Evolutionary conservation across 257 asterid genomes (phyloP).

Genomic region (Solanum piurae): DNA sequence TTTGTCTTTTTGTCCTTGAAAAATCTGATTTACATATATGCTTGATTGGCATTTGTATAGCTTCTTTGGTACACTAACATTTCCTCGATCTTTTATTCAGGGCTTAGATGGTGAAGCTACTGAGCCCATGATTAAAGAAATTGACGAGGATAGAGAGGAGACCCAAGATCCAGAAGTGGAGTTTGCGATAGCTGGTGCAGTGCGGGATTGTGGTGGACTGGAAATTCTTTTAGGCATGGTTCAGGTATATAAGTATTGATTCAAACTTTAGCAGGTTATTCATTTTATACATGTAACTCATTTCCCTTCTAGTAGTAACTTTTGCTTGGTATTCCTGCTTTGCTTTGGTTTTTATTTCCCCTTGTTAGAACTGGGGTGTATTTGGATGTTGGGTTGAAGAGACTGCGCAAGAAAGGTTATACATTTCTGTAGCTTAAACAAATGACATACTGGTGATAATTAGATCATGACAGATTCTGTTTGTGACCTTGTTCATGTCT

Average conservation of each 20-base stretch:
- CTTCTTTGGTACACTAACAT: constrained; percentile 9
- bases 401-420: not conserved
- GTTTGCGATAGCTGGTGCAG: constrained; percentile 93
- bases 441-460: not conserved
- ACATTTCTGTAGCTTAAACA: not conserved
- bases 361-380: not conserved
- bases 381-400: not conserved
- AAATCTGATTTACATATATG: not conserved
- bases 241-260: constrained; percentile 51
- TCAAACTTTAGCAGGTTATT: not conserved
- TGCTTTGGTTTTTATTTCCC: not conserved
- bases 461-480: not conserved
- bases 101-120: constrained; percentile 99
- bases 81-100: constrained; percentile 26
- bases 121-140: constrained; percentile 98
- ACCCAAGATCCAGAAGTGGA: constrained; percentile 99
- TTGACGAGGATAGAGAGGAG: constrained; percentile 98
- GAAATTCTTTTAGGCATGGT: constrained; percentile 84
- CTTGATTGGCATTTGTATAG: not conserved
- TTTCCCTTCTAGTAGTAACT: not conserved
- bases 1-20: not conserved
- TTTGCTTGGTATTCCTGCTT: not conserved
- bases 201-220: constrained; percentile 91
- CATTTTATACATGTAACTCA: not conserved
- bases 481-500: not conserved